Conservation (phyloP, 768 basidiomycete species). For the Russula olivacea region DNA sequence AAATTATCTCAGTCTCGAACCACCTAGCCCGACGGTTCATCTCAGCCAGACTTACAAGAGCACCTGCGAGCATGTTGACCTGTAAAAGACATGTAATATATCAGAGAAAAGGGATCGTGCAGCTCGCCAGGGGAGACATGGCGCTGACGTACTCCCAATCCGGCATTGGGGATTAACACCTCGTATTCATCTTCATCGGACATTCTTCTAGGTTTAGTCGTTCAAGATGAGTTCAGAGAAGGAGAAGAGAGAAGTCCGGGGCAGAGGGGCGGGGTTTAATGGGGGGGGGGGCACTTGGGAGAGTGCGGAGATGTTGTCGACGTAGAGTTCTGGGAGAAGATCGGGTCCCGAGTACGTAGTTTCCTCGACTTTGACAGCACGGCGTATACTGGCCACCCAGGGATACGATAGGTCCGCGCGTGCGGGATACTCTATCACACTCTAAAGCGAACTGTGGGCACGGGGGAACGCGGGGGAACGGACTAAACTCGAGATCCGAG, state of each 20-base stretch:
- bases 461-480: neutral
- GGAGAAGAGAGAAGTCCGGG: neutral
- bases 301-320: neutral
- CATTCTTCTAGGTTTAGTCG: constrained; percentile 28
- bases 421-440: neutral
- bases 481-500: neutral
- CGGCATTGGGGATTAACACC: constrained; percentile 66
- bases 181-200: constrained; percentile 59
- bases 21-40: neutral
- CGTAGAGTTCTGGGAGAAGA: neutral
- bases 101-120: constrained; percentile 17
- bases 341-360: neutral
- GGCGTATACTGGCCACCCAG: neutral
- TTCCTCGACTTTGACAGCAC: neutral
- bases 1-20: neutral
- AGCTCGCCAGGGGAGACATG: neutral
- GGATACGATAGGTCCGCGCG: neutral
- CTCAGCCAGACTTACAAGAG: constrained; percentile 58
- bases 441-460: neutral
- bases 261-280: neutral
- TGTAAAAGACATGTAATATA: constrained; percentile 29
- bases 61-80: constrained; percentile 98
- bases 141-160: constrained; percentile 54
- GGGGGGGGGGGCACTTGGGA: neutral
- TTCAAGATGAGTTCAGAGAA: neutral